These are phyloP conservation scores for Penicillium verhagenii DNA, from an alignment of 495 filamentous ascomycete genomes.

Conservation along the genomic window DNA sequence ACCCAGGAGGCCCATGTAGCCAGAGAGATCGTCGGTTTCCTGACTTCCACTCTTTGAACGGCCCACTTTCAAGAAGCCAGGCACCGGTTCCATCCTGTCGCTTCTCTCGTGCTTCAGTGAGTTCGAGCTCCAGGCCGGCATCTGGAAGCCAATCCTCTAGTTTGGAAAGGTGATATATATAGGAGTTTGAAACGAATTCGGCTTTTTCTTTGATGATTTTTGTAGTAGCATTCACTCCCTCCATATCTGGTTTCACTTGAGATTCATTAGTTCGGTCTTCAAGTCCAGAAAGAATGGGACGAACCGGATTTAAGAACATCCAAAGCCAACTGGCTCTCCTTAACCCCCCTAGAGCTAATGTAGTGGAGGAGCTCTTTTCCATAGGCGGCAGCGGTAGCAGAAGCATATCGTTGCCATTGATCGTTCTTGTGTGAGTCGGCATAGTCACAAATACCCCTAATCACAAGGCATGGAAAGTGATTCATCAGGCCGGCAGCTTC, in stretches of 20 bases:
- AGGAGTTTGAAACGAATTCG: too few species aligned
- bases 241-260: too few species aligned
- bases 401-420: not conserved
- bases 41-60: constrained; percentile 24
- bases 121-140: not conserved
- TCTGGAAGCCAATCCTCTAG: not conserved
- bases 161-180: too few species aligned
- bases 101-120: constrained; percentile 9
- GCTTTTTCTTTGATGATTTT: too few species aligned
- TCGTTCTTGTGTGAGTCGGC: constrained; percentile 22
- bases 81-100: constrained; percentile 17
- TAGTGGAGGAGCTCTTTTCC: constrained; percentile 27
- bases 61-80: constrained; percentile 27
- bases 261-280: too few species aligned
- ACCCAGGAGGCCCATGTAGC: constrained; percentile 38
- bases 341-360: too few species aligned
- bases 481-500: not conserved
- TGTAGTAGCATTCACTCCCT: too few species aligned
- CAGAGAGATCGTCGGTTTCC: constrained; percentile 22
- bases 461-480: constrained; percentile 21
- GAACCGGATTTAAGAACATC: not conserved
- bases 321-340: too few species aligned
- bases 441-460: constrained; percentile 30
- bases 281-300: not conserved
- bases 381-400: constrained; percentile 32